Evolutionary conservation across 306 rosid genomes (phyloP), one percentile per base, ranked within the genome.

Genomic region (Vigna trinervia): DNA sequence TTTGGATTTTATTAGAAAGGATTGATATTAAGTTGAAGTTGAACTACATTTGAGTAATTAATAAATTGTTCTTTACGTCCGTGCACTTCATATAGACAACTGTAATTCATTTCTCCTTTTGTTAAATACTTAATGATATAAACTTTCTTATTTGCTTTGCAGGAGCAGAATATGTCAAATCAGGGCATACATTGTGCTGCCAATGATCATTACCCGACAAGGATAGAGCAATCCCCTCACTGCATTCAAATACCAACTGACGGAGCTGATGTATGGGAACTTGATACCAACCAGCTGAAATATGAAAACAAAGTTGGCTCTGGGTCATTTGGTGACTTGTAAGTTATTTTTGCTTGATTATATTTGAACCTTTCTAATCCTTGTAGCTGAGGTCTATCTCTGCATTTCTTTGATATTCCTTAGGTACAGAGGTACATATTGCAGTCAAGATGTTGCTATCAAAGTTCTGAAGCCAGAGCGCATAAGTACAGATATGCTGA

Each of bases 191-290:
- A 71, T 78, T 66, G 88, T 79, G 78, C 86, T 73, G 17, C 70
- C 69, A 78, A 63, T 47, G 92, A 85, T 77, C 87, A 87, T 69
- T 76, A 51, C 81, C 90, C 83, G 84, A 77, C 81, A 75, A 87
- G 71, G 81, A 57, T 48, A 58, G 94, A 89, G 72, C 78, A 81
- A 28, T 78, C 85, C 69, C 87, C 88, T 56, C 83, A 63, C 65
- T 83, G 82, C 80, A 78, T 96, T 81, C 94, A 87, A 83, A 96
- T 96, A 88, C 99, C 99, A 36, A 86, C 85, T 68, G 99, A 96
- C 83, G 99, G 90, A 75, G 90, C 86, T 52, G 97, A 96, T 91
- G 99, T 96, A 74, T 96, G 99, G 99, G 99, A 91, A 87, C 89
- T 96, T 84, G 97, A 96, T 87, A 58, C 85, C 66, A 85, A 84